Percentiles rank a stretch among this genome's conserved stretches.
Conservation (phyloP, 2,329 filamentous ascomycete species). For the Hypoxylon sp. region DNA sequence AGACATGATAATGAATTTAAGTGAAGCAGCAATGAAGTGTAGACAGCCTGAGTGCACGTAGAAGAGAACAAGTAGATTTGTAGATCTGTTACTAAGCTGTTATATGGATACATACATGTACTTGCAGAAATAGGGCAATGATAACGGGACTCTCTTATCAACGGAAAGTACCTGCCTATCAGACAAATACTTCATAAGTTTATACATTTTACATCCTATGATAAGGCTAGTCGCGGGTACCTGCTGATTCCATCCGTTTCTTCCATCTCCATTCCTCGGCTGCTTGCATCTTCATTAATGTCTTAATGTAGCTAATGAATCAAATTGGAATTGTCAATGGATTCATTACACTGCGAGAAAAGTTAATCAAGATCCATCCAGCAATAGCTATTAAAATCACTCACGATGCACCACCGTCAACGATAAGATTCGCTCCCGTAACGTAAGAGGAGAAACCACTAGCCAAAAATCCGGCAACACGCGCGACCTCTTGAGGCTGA, state of each 20-base stretch:
- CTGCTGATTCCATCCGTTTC: neutral
- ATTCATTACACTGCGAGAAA: slow-evolving; percentile 49
- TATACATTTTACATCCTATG: slow-evolving; percentile 1
- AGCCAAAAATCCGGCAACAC: slow-evolving; percentile 69
- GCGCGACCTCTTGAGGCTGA: slow-evolving; percentile 64
- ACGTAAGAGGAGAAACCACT: slow-evolving; percentile 70
- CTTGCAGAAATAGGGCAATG: slow-evolving; percentile 11
- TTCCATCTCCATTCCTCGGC: neutral
- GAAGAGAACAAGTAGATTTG: too few species aligned
- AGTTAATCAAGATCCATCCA: slow-evolving; percentile 26
- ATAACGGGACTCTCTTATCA: slow-evolving; percentile 6
- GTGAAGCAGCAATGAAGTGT: slow-evolving; percentile 29
- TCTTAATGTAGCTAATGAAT: too few species aligned
- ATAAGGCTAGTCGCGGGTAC: slow-evolving; percentile 10
- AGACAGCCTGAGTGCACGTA: too few species aligned
- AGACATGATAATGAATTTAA: slow-evolving; percentile 20
- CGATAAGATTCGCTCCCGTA: slow-evolving; percentile 68
- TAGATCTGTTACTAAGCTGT: slow-evolving; percentile 26
- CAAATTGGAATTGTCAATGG: slow-evolving; percentile 52
- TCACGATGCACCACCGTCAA: slow-evolving; percentile 65
- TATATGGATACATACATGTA: slow-evolving; percentile 17
- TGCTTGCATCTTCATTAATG: neutral
- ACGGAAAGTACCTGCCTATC: slow-evolving; percentile 19
- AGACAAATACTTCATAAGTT: too few species aligned
- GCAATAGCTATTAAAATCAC: slow-evolving; percentile 19